phyloP scores from a whole-genome alignment of 163 green algal species.

The Volvox carteri region DNA sequence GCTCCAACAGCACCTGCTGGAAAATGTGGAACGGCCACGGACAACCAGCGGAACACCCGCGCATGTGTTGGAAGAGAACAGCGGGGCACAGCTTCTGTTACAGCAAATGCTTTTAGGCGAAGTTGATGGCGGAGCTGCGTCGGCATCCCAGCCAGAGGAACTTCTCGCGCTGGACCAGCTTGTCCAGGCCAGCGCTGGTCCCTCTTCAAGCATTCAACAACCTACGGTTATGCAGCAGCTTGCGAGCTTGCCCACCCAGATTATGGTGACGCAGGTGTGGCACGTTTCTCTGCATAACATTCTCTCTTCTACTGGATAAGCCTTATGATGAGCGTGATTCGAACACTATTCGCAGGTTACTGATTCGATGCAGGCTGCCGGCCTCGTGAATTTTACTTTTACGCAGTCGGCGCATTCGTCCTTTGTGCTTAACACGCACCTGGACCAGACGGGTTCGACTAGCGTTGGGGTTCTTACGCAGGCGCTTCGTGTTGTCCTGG shows the following conservation, averaged over 20 bases:
- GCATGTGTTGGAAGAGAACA: conserved; percentile 28
- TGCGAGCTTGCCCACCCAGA: conserved; percentile 34
- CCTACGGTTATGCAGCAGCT: conserved; percentile 42
- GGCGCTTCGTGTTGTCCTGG: conserved; percentile 54
- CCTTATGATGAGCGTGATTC: too few relatives aligned
- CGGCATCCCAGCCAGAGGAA: not conserved
- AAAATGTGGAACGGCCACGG: conserved; percentile 33
- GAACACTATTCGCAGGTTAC: conserved; percentile 1
- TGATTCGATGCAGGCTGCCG: conserved; percentile 38
- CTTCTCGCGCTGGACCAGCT: conserved; percentile 28
- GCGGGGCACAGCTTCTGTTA: conserved; percentile 33
- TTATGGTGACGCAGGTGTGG: conserved; percentile 29
- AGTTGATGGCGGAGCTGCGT: conserved; percentile 20
- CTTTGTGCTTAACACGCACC: conserved; percentile 57
- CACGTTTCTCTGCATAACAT: not conserved
- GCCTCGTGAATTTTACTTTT: conserved; percentile 58
- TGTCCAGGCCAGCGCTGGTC: conserved; percentile 16
- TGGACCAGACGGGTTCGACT: conserved; percentile 35
- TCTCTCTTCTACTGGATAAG: too few relatives aligned
- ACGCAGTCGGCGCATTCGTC: conserved; percentile 49
- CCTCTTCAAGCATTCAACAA: conserved; percentile 9
- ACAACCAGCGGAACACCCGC: not conserved
- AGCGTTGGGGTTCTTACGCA: conserved; percentile 29
- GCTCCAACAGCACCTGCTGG: conserved; percentile 20
- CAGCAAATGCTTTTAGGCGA: conserved; percentile 42